Evolutionary conservation across 768 basidiomycete species (phyloP), one percentile per base, ranked within the genome.

Genomic region (Mycena olivaceomarginata): DNA sequence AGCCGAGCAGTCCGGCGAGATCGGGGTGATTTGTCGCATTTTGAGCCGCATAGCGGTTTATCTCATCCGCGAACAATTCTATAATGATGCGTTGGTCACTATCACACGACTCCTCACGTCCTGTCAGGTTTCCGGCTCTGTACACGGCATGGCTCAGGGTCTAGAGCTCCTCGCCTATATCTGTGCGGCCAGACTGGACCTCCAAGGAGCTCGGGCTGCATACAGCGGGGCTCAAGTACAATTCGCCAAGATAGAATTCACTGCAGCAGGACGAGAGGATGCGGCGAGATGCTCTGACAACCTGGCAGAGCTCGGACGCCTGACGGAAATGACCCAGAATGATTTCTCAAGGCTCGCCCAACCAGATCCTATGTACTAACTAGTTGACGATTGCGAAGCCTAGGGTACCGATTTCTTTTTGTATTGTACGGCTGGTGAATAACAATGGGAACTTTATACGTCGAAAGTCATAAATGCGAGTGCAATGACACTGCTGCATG

Each of bases 121-220:
- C 1, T 0, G 15, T 31, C 71, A 37, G 63, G 48, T 39, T 25
- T 5, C 45, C 13, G 63, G 71, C 9, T 9, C 11, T 10, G 51
- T 63, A 2, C 48, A 43, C 41, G 16, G 12, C 1, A 78, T 75
- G 37, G 79, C 57, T 13, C 72, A 80, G n/a, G 45, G 8, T 64
- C 67, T 75, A 60, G 73, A 78, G 56, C 51, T 43, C 1, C 72
- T 79, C 15, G 78, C 45, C 8, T 77, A 79, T 46, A n/a, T 59
- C 41, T 72, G 46, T 22, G 56, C 70, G 9, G 66, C 67, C 22
- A 70, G 46, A 22, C 57, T 78, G 59, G 66, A 77, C 18, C 46
- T 74, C 45, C 10, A 62, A 25, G 72, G 45, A 37, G 78, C 78
- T 0, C 67, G 67, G 3, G 40, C 22, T 20, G 66, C 71, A 0